phyloP scores from a whole-genome alignment of 2,329 filamentous ascomycete species.

The Thelonectria olida region DNA sequence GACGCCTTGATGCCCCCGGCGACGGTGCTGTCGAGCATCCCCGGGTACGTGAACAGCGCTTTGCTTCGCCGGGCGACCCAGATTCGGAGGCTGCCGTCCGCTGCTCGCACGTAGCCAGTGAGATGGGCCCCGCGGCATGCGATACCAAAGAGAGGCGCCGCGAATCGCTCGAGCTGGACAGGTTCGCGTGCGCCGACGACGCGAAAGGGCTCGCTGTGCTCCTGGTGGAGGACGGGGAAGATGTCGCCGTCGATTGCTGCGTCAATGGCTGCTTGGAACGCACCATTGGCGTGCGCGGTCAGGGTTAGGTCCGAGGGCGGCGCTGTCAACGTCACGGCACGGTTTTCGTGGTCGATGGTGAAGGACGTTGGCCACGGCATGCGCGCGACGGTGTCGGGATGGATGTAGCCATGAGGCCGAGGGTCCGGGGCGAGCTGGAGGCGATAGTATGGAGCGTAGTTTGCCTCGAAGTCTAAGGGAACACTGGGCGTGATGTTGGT shows the following conservation, averaged over 20 bases:
- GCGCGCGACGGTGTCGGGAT: constrained; percentile 53
- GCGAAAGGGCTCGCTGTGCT: constrained; percentile 55
- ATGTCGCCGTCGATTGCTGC: constrained; percentile 46
- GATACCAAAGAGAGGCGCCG: constrained; percentile 72
- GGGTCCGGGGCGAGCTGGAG: constrained; percentile 56
- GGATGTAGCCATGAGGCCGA: constrained; percentile 60
- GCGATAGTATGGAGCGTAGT: constrained; percentile 52
- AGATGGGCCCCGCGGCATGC: constrained; percentile 73
- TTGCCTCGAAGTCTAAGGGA: constrained; percentile 53
- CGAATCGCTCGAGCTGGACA: constrained; percentile 67
- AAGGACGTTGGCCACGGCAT: constrained; percentile 59
- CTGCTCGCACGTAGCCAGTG: constrained; percentile 64
- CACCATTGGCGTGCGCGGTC: constrained; percentile 46
- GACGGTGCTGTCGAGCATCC: constrained; percentile 82
- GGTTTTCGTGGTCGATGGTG: constrained; percentile 43
- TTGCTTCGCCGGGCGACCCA: constrained; percentile 77
- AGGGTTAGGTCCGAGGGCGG: constrained; percentile 35
- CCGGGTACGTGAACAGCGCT: constrained; percentile 76
- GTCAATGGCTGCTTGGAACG: constrained; percentile 52
- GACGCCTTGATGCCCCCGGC: constrained; percentile 78
- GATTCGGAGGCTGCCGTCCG: constrained; percentile 62
- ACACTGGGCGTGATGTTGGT: constrained; percentile 47
- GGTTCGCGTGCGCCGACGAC: constrained; percentile 48
- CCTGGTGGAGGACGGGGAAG: constrained; percentile 50
- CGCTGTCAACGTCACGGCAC: constrained; percentile 44